Conservation (phyloP, 148 eudicot species). For the Rhododendron mucronatum region DNA sequence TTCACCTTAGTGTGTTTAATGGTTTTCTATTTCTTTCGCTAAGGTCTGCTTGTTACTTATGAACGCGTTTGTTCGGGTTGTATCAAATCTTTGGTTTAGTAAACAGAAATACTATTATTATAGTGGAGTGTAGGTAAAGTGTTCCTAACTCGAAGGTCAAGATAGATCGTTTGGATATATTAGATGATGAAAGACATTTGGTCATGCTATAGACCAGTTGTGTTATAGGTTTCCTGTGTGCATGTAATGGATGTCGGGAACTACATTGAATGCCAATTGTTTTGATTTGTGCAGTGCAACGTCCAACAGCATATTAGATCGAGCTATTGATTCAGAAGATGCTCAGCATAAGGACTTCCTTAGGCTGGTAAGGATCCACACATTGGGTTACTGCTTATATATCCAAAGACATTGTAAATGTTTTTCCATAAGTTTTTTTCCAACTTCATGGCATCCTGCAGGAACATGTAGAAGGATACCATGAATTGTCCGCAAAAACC, state of each 20-base stretch:
- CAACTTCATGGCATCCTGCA: constrained; percentile 21
- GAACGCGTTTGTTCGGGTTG: not conserved
- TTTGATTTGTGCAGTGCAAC: constrained; percentile 51
- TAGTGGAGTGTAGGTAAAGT: not conserved
- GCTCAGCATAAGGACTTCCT: constrained; percentile 93
- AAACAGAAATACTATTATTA: not conserved
- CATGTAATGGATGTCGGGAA: not conserved
- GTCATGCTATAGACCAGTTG: not conserved
- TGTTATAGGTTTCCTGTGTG: not conserved
- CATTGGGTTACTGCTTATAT: not conserved
- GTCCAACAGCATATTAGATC: constrained; percentile 81
- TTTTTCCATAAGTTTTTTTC: constrained; percentile 9
- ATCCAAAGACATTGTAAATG: not conserved
- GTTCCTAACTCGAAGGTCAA: not conserved
- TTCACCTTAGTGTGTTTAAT: not conserved
- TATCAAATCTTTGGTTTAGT: not conserved
- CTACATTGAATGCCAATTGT: not conserved
- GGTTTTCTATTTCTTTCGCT: too few relatives aligned
- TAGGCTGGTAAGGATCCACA: constrained; percentile 56
- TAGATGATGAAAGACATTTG: not conserved
- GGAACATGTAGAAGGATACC: constrained; percentile 96
- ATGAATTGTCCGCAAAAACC: constrained; percentile 90
- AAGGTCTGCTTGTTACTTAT: too few relatives aligned
- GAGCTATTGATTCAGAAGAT: constrained; percentile 92
- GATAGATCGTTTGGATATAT: not conserved